Base-by-base conservation (phyloP, 768 basidiomycete genomes). In the Rhizopogon rudus region DNA sequence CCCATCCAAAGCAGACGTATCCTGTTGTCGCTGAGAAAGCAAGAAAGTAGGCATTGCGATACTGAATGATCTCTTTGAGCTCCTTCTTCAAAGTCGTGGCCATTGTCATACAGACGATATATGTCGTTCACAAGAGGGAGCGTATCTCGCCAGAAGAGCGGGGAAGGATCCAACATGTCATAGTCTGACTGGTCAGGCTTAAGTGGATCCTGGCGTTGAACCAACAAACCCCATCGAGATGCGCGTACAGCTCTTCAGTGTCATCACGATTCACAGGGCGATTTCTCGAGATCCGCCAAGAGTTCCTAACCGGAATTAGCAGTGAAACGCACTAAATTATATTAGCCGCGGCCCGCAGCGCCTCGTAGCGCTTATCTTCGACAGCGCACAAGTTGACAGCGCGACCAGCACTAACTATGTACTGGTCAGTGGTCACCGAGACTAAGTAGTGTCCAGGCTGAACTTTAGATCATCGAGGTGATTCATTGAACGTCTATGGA, bases 1-100 rank as follows among this genome's bases (percentile, higher is more conserved):
- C 72, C 72, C 72, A 71, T 22, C 71, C 71, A 22, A 67, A 72
- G 53, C 71, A 72, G 43, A 69, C 52, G 31, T 69, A 71, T 33
- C 71, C 72, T 20, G 63, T 63, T 13, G 72, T 63, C 31, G 72
- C 71, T 29, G 71, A 66, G 29, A 68, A 64, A 8, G 71, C 67
- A 29, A 72, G 63, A 10, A 68, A 51, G 56, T 72, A 72, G 7
- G 71, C 71, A 52, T 72, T 72, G 7, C 71, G 68, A 48, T 71
- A 65, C 29, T 55, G 70, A 40, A 51, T 40, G n/a, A 69, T 42
- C 2, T 65, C 64, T 6, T 50, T 43, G 16, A 65, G 40, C 29
- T 60, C 61, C 25, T 56, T 61, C 51, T 53, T 69, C 55, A 65
- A 51, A 17, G 52, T 53, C 17, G 48, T 28, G 20, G 12, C 51